phyloP scores from a whole-genome alignment of 1,284 basidiomycete species.

The Taiwanofungus camphoratus region DNA sequence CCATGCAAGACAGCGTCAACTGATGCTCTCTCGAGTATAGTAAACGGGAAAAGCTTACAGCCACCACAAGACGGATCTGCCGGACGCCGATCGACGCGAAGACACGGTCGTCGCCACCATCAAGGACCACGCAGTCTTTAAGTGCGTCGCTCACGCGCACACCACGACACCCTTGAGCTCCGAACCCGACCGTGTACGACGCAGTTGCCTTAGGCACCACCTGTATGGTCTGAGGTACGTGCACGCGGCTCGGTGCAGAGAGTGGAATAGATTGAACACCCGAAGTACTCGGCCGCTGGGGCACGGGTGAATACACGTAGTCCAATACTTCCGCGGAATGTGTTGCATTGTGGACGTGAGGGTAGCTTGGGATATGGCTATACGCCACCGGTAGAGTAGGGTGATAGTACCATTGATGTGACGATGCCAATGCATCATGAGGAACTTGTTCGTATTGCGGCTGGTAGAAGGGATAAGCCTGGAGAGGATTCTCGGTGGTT shows the following conservation, averaged over 20 bases:
- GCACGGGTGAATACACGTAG: no score
- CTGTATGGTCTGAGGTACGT: constrained; percentile 13
- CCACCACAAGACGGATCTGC: constrained; percentile 15
- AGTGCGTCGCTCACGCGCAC: constrained; percentile 15
- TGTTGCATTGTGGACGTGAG: no score
- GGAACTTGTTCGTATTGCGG: no score
- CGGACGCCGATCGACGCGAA: constrained; percentile 13
- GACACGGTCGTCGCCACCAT: constrained; percentile 12
- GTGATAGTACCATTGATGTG: no score
- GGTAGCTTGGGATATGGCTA: no score
- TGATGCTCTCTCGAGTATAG: not conserved
- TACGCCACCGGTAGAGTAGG: no score
- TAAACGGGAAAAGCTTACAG: constrained; percentile 9
- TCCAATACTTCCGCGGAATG: no score
- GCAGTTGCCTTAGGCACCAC: constrained; percentile 1
- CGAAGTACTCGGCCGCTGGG: no score
- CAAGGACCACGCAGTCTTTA: constrained; percentile 7
- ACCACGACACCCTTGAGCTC: constrained; percentile 9
- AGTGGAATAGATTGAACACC: no score
- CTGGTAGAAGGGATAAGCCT: no score
- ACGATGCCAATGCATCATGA: no score
- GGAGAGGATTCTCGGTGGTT: no score
- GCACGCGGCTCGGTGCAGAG: constrained; percentile 4
- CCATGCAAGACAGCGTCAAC: not conserved
- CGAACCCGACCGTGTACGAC: constrained; percentile 8